Evolutionary conservation across 2,329 filamentous ascomycete genomes (phyloP).

Genomic region (Coniella lustricola): DNA sequence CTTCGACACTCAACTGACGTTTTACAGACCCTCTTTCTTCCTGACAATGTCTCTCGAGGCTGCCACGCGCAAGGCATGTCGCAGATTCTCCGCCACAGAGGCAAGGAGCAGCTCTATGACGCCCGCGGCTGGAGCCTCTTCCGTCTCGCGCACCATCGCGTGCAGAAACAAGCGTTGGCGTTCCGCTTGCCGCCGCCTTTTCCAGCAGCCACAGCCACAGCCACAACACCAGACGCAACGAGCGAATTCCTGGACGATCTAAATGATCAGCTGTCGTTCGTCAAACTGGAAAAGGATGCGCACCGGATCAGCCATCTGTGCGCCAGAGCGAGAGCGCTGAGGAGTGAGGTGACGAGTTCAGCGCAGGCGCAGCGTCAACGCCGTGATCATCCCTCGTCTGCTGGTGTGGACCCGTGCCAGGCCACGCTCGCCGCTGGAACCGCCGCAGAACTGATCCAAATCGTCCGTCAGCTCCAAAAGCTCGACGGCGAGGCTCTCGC

Average conservation of each 20-base stretch:
- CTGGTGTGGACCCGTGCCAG: no score
- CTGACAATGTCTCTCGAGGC: conserved; percentile 20
- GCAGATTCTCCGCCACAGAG: conserved; percentile 31
- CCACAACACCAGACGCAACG: no score
- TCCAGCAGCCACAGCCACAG: no score
- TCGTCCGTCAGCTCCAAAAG: conserved; percentile 25
- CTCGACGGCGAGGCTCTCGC: conserved; percentile 25
- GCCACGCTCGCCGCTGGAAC: no score
- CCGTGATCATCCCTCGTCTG: no score
- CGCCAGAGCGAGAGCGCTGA: conserved; percentile 24
- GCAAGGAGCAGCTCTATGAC: conserved; percentile 27
- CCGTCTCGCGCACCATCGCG: conserved; percentile 31
- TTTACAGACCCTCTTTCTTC: conserved; percentile 27
- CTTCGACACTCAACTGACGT: no score
- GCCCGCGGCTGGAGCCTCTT: conserved; percentile 33
- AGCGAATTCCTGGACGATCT: conserved; percentile 25
- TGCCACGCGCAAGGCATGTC: conserved; percentile 34
- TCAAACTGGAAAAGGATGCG: conserved; percentile 24
- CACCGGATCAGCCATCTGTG: conserved; percentile 24
- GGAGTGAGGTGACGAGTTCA: conserved; percentile 10
- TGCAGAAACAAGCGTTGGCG: conserved; percentile 32
- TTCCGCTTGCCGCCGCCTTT: conserved; percentile 23
- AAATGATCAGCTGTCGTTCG: conserved; percentile 22
- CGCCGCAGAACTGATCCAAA: conserved; percentile 17
- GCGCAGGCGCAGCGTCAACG: conserved; percentile 9